phyloP scores from a whole-genome alignment of 2,329 filamentous ascomycete species.

The Stachybotrys elegans region DNA sequence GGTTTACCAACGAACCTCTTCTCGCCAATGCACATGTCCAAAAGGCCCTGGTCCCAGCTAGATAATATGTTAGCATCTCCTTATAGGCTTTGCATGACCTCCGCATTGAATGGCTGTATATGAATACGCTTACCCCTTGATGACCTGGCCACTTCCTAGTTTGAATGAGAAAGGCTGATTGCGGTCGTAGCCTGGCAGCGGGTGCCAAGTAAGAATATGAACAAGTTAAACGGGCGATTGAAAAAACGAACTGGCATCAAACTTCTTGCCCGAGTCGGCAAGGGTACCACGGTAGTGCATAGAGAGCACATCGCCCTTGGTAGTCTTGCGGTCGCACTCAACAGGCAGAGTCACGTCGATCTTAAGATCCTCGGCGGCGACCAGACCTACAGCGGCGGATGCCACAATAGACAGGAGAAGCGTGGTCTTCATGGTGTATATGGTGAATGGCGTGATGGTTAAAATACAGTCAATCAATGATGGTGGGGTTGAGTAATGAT shows the following conservation, averaged over 20 bases:
- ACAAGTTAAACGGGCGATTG: too few relatives aligned
- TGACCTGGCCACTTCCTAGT: conserved; percentile 77
- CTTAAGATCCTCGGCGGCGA: conserved; percentile 60
- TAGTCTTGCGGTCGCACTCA: conserved; percentile 73
- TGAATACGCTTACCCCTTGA: conserved; percentile 63
- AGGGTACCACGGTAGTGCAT: conserved; percentile 90
- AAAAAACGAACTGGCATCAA: conserved; percentile 63
- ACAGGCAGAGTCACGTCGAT: conserved; percentile 72
- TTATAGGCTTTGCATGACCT: too few relatives aligned
- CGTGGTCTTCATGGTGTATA: conserved; percentile 42
- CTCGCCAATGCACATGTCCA: conserved; percentile 95
- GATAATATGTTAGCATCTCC: conserved; percentile 13
- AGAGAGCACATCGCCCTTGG: conserved; percentile 70
- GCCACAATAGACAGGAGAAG: conserved; percentile 46
- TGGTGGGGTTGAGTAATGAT: too few relatives aligned
- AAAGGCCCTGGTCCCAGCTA: conserved; percentile 83
- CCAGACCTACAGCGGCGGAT: conserved; percentile 43
- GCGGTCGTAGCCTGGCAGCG: conserved; percentile 62
- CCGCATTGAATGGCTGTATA: neutral
- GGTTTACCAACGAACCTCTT: conserved; percentile 50
- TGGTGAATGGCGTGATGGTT: too few relatives aligned
- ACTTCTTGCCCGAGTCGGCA: conserved; percentile 66
- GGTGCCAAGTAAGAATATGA: conserved; percentile 10
- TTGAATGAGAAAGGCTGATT: conserved; percentile 71
- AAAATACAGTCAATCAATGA: too few relatives aligned